These are phyloP conservation scores for Penicillium paneum DNA, from an alignment of 2,329 filamentous ascomycete genomes.

Conservation along the genomic window DNA sequence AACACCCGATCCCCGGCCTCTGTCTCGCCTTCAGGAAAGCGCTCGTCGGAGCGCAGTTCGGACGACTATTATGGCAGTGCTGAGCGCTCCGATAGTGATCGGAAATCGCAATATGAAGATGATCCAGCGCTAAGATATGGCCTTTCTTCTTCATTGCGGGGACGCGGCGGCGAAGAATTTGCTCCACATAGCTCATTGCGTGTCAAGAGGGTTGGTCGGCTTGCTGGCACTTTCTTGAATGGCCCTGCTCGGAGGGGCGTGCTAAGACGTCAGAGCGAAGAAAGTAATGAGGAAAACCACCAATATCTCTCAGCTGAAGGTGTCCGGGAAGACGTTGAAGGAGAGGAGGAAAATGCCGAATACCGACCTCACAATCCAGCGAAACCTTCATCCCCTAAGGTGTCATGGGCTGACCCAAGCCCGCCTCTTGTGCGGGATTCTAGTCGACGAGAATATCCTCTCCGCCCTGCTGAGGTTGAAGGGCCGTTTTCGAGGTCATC, in stretches of 20 bases:
- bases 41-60: slow-evolving; percentile 30
- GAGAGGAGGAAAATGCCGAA: slow-evolving; percentile 29
- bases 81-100: slow-evolving; percentile 35
- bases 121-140: slow-evolving; percentile 33
- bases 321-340: slow-evolving; percentile 27
- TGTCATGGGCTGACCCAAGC: slow-evolving; percentile 38
- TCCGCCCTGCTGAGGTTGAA: slow-evolving; percentile 20
- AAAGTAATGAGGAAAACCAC: slow-evolving; percentile 51
- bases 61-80: slow-evolving; percentile 33
- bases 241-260: slow-evolving; percentile 75
- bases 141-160: slow-evolving; percentile 38
- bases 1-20: slow-evolving; percentile 42
- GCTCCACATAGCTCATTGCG: slow-evolving; percentile 71
- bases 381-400: slow-evolving; percentile 34
- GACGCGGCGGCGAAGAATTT: slow-evolving; percentile 58
- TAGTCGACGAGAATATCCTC: slow-evolving; percentile 25
- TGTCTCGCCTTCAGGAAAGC: slow-evolving; percentile 35
- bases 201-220: slow-evolving; percentile 71
- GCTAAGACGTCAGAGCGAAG: slow-evolving; percentile 59
- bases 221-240: slow-evolving; percentile 73
- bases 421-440: slow-evolving; percentile 25
- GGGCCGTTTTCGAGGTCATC: slow-evolving; percentile 34
- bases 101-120: slow-evolving; percentile 33
- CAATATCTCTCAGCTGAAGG: slow-evolving; percentile 28
- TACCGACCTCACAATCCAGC: slow-evolving; percentile 23